Evolutionary conservation across 495 filamentous ascomycete genomes (phyloP), one percentile per base, ranked within the genome.

Genomic region (Opeltia flavorubescens): DNA sequence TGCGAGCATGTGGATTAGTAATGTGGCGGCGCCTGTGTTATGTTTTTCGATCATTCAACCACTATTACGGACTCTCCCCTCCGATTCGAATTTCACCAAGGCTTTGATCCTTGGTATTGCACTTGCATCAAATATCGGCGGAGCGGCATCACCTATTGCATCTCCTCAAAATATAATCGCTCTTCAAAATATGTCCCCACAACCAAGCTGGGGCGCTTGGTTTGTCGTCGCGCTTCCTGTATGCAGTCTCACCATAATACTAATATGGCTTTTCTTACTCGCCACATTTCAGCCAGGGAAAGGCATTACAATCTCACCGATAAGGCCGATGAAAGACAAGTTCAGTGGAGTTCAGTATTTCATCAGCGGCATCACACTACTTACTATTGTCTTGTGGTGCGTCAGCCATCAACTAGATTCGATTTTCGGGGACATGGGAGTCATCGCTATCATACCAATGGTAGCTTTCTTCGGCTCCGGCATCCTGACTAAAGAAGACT

Each of bases 11-110:
- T 89, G 93, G 76, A 95, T 99, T 58, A 93, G 84, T 62, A 99
- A 99, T 53, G 91, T 99, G 28, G 91, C 91, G 15, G 89, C 93
- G 4, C 91, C 91, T 0, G 91, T 99, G n/a, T 75, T 99, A 7
- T 99, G 93, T 69, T 96, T 88, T 59, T 93, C 86, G 13, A 96
- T 96, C 61, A 87, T 95, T 51, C 85, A 91, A 78, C 91, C 91
- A 24, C 81, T 99, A 62, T 69, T 99, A 31, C 86, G 91, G 29
- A 96, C 95, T 61, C 77, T 96, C 36, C 80, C 93, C 0, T 70
- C 80, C 7, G 89, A 89, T 53, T 94, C 87, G 21, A 72, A 80
- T 51, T 96, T 99, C 70, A 84, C 85, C 50, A 95, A 93, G 63
- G 86, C 91, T 2, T 78, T 99, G 41, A 89, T 99, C 56, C 76